Evolutionary conservation across 2,329 filamentous ascomycete genomes (phyloP).

Genomic region (Phaeosphaeriaceae sp.): DNA sequence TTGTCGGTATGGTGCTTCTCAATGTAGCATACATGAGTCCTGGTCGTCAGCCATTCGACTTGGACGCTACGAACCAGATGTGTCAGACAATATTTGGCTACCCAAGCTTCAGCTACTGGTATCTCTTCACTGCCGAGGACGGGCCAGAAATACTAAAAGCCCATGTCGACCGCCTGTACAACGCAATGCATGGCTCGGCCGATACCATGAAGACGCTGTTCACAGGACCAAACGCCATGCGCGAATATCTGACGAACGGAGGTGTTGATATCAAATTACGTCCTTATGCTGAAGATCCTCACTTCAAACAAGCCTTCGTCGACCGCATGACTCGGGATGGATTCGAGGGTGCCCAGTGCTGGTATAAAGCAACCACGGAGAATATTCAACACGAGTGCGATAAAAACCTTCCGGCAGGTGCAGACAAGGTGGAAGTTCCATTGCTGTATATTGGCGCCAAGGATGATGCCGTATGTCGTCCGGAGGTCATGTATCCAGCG

Average conservation of each 20-base stretch:
- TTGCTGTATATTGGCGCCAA: slow-evolving; percentile 45
- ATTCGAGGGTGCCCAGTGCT: slow-evolving; percentile 47
- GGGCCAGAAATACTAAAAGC: slow-evolving; percentile 47
- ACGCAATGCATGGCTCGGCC: slow-evolving; percentile 42
- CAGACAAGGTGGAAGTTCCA: slow-evolving; percentile 44
- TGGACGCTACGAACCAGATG: slow-evolving; percentile 43
- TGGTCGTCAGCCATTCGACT: slow-evolving; percentile 41
- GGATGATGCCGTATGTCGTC: slow-evolving; percentile 45
- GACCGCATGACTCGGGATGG: slow-evolving; percentile 41
- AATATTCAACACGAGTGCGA: slow-evolving; percentile 38
- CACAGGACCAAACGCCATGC: slow-evolving; percentile 46
- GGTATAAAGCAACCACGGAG: slow-evolving; percentile 41
- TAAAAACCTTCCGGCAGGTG: slow-evolving; percentile 26
- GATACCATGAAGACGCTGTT: slow-evolving; percentile 47
- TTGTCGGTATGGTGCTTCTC: slow-evolving; percentile 52
- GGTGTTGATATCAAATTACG: slow-evolving; percentile 23
- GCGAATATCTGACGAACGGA: slow-evolving; percentile 28
- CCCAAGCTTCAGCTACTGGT: slow-evolving; percentile 54
- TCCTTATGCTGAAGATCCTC: slow-evolving; percentile 41
- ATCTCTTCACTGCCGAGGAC: slow-evolving; percentile 53
- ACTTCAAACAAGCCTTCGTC: slow-evolving; percentile 45
- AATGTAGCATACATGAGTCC: slow-evolving; percentile 54
- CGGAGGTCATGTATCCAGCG: slow-evolving; percentile 35
- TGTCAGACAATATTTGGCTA: slow-evolving; percentile 48
- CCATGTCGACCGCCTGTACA: slow-evolving; percentile 50